Evolutionary conservation across 129 eudicot genomes (phyloP).

Genomic region (Artemisia argyi): DNA sequence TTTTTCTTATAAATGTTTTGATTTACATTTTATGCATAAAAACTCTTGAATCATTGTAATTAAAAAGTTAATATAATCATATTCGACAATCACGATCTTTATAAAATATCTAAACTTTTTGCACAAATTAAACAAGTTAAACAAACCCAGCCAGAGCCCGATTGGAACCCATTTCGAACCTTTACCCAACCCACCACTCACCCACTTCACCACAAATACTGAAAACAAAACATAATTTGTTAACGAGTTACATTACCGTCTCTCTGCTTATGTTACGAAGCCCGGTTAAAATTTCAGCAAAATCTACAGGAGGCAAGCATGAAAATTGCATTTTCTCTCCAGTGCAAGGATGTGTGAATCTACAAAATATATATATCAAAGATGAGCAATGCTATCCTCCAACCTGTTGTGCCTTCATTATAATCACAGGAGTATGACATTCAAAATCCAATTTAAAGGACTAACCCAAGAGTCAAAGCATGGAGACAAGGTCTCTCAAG

Average conservation of each 20-base stretch:
- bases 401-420: too few relatives aligned
- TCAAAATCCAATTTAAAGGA: not conserved
- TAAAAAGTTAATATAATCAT: too few relatives aligned
- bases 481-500: slow-evolving; percentile 88
- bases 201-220: not conserved
- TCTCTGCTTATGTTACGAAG: slow-evolving; percentile 60
- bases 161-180: not conserved
- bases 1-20: too few relatives aligned
- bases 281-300: slow-evolving; percentile 63
- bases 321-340: slow-evolving; percentile 72
- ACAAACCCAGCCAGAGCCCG: not conserved
- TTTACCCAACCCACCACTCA: not conserved
- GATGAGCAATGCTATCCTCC: not conserved
- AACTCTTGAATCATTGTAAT: too few relatives aligned
- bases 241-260: slow-evolving; percentile 40
- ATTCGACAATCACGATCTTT: not conserved
- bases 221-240: slow-evolving; percentile 1
- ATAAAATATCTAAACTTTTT: not conserved
- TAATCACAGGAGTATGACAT: too few relatives aligned
- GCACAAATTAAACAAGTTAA: not conserved
- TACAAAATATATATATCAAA: slow-evolving; percentile 17
- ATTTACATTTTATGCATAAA: too few relatives aligned
- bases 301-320: slow-evolving; percentile 83
- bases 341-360: slow-evolving; percentile 82
- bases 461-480: slow-evolving; percentile 88